Conservation (phyloP, 768 basidiomycete genomes). For the Udeniomyces megalosporus region DNA sequence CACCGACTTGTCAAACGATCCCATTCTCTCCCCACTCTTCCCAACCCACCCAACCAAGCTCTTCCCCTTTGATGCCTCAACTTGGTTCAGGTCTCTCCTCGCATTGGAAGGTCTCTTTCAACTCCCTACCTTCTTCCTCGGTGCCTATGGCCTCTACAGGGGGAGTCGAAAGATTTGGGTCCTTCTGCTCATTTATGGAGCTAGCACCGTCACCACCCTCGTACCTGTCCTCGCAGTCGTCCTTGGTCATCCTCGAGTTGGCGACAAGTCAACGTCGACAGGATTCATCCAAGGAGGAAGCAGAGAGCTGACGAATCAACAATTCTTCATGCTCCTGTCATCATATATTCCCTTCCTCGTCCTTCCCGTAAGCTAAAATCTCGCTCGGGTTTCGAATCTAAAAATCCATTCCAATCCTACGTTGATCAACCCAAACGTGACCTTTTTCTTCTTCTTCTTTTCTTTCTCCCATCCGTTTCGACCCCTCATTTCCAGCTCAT, state of each 20-base stretch:
- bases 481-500: slow-evolving; percentile 49
- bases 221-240: slow-evolving; percentile 51
- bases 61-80: background rate
- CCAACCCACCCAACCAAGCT: background rate
- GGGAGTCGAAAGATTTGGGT: slow-evolving; percentile 40
- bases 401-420: no score
- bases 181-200: slow-evolving; percentile 54
- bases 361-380: slow-evolving; percentile 34
- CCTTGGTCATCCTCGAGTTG: slow-evolving; percentile 34
- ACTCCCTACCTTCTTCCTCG: slow-evolving; percentile 60
- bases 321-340: slow-evolving; percentile 43
- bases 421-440: no score
- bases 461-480: slow-evolving; percentile 51
- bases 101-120: slow-evolving; percentile 35
- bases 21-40: background rate
- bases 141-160: slow-evolving; percentile 29
- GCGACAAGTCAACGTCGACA: background rate
- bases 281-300: background rate
- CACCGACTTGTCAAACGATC: slow-evolving; percentile 13
- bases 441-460: background rate
- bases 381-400: no score
- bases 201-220: slow-evolving; percentile 62
- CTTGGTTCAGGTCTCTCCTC: slow-evolving; percentile 19
- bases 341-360: slow-evolving; percentile 64
- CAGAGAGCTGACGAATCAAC: slow-evolving; percentile 21